phyloP scores from a whole-genome alignment of 2,329 filamentous ascomycete genomes.

The Bipolaris gigantea region DNA sequence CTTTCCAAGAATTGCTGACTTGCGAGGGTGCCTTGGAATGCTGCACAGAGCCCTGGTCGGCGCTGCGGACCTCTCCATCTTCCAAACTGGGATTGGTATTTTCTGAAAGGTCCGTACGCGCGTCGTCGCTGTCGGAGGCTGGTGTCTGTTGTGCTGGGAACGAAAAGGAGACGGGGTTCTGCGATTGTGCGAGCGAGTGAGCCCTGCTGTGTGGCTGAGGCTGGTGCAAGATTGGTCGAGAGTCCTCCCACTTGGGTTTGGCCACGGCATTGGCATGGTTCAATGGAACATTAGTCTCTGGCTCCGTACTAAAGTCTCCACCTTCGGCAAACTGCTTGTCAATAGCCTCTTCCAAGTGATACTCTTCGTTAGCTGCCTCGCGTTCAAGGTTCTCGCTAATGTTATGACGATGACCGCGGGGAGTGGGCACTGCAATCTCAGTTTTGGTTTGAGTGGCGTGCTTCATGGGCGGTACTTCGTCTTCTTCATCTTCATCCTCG shows the following conservation, averaged over 20 bases:
- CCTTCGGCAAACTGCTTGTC: slow-evolving; percentile 78
- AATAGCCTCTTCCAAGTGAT: slow-evolving; percentile 79
- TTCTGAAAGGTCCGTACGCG: slow-evolving; percentile 45
- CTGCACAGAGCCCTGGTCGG: slow-evolving; percentile 29
- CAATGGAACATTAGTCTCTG: slow-evolving; percentile 34
- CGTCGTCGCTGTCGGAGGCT: slow-evolving; percentile 46
- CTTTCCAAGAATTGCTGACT: slow-evolving; percentile 42
- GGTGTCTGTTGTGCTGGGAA: slow-evolving; percentile 37
- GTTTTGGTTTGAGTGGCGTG: slow-evolving; percentile 45
- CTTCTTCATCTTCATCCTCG: slow-evolving; percentile 70
- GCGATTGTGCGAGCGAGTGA: slow-evolving; percentile 70
- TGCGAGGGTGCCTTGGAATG: slow-evolving; percentile 44
- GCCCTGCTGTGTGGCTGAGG: slow-evolving; percentile 73
- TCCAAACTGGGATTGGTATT: slow-evolving; percentile 45
- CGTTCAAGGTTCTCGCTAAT: slow-evolving; percentile 77
- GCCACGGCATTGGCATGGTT: slow-evolving; percentile 31
- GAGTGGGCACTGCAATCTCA: slow-evolving; percentile 63
- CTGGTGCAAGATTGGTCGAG: slow-evolving; percentile 62
- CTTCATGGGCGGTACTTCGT: slow-evolving; percentile 45
- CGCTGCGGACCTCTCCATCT: slow-evolving; percentile 32
- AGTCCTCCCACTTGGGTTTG: slow-evolving; percentile 39
- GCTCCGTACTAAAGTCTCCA: slow-evolving; percentile 65
- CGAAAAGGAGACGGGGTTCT: slow-evolving; percentile 44
- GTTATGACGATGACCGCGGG: slow-evolving; percentile 67
- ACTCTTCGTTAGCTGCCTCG: slow-evolving; percentile 83